A percentile compares a stretch with the other conserved stretches of the same genome.
These are phyloP conservation scores for Entamoeba nuttalli DNA, from an alignment of 208 protist genomes.

Conservation along the genomic window DNA sequence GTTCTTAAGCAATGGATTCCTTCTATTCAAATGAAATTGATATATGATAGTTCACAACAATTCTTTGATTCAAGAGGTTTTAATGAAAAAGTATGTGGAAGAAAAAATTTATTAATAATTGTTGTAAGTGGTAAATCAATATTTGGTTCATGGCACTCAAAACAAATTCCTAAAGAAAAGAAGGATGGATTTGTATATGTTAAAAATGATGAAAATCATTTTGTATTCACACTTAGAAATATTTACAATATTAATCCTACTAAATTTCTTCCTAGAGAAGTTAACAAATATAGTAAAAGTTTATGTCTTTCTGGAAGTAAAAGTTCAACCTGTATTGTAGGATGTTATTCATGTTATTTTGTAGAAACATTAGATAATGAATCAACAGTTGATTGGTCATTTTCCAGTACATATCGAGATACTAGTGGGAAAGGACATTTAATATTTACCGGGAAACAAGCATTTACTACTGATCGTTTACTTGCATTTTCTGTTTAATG, in stretches of 20 bases:
- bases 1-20: neutral
- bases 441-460: neutral
- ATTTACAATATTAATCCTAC: neutral
- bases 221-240: neutral
- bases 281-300: neutral
- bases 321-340: neutral
- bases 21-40: neutral
- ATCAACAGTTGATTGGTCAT: neutral
- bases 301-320: neutral
- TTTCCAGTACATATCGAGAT: neutral
- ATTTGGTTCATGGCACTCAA: neutral
- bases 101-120: neutral
- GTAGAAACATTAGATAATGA: neutral
- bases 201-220: neutral
- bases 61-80: neutral
- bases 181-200: neutral
- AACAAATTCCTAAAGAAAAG: neutral
- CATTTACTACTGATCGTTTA: neutral
- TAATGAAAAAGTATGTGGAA: neutral
- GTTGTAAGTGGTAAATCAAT: neutral
- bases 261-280: neutral
- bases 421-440: neutral
- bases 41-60: neutral
- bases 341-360: neutral
- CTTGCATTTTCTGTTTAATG: no score